Percentiles rank a stretch among this genome's conserved stretches.
Conservation (phyloP, 257 asterid species). For the Lithospermum erythrorhizon region DNA sequence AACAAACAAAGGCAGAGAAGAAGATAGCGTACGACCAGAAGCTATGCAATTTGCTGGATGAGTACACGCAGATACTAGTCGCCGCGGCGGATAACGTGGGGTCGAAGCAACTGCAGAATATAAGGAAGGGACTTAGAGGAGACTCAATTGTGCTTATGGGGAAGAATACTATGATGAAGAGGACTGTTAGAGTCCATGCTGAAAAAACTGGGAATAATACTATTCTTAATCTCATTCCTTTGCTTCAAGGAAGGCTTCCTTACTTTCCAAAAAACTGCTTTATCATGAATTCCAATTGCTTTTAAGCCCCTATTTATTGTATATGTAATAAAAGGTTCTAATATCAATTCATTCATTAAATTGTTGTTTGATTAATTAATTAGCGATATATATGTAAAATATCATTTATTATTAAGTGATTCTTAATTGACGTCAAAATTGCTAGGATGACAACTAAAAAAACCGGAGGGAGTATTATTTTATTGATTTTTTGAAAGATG, state of each 20-base stretch:
- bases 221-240: slow-evolving; percentile 67
- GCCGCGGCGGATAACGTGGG: slow-evolving; percentile 86
- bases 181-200: slow-evolving; percentile 58
- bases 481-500: too few species aligned
- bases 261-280: too few species aligned
- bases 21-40: slow-evolving; percentile 66
- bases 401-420: too few species aligned
- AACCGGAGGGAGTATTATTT: too few species aligned
- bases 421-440: too few species aligned
- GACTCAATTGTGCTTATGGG: slow-evolving; percentile 90
- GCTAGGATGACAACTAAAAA: too few species aligned
- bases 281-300: too few species aligned
- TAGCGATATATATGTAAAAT: too few species aligned
- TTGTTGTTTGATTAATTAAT: too few species aligned
- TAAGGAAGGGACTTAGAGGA: slow-evolving; percentile 65
- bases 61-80: slow-evolving; percentile 61
- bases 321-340: too few species aligned
- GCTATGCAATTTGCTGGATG: slow-evolving; percentile 73
- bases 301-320: too few species aligned
- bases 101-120: slow-evolving; percentile 74
- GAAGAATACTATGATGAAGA: slow-evolving; percentile 96
- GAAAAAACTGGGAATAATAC: slow-evolving; percentile 66
- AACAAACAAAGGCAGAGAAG: slow-evolving; percentile 63
- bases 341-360: too few species aligned
- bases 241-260: slow-evolving; percentile 73